Evolutionary conservation across 1,284 basidiomycete genomes (phyloP).

Genomic region (Pascua sp.): DNA sequence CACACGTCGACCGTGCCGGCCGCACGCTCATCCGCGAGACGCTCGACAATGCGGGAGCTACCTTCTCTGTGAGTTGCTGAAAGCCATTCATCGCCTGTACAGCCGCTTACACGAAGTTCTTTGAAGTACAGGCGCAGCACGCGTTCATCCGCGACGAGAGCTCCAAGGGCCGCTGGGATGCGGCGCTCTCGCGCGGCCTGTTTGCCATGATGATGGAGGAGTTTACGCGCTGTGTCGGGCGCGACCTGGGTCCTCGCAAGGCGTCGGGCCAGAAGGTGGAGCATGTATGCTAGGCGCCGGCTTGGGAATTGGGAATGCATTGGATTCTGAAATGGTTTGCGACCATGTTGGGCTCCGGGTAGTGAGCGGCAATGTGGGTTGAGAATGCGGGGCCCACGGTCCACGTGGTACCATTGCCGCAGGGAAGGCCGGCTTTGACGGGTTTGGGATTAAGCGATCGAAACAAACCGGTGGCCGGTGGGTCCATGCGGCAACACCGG

Average conservation of each 20-base stretch:
- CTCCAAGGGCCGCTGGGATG: constrained; percentile 90
- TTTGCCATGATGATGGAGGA: constrained; percentile 87
- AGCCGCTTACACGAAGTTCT: constrained; percentile 57
- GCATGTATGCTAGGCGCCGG: constrained; percentile 69
- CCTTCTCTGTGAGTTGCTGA: constrained; percentile 58
- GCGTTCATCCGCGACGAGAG: constrained; percentile 88
- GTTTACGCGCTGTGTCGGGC: constrained; percentile 78
- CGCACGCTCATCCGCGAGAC: constrained; percentile 75
- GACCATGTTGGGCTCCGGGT: too few species aligned
- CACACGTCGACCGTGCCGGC: constrained; percentile 79
- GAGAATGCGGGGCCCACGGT: too few species aligned
- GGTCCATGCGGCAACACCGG: too few species aligned
- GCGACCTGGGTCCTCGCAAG: constrained; percentile 70
- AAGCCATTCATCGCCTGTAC: neutral
- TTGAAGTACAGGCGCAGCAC: constrained; percentile 90
- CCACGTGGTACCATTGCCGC: too few species aligned
- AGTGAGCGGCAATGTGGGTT: too few species aligned
- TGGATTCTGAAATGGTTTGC: too few species aligned
- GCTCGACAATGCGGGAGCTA: constrained; percentile 71
- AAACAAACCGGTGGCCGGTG: too few species aligned
- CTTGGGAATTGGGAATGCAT: too few species aligned
- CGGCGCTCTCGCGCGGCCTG: constrained; percentile 73
- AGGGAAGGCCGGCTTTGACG: too few species aligned
- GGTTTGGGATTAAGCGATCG: too few species aligned
- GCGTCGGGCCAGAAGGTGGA: constrained; percentile 56